A percentile compares a stretch with the other conserved stretches of the same genome.
These are phyloP conservation scores for Kregervanrija fluxuum DNA, from an alignment of 805 yeast genomes.

Conservation along the genomic window DNA sequence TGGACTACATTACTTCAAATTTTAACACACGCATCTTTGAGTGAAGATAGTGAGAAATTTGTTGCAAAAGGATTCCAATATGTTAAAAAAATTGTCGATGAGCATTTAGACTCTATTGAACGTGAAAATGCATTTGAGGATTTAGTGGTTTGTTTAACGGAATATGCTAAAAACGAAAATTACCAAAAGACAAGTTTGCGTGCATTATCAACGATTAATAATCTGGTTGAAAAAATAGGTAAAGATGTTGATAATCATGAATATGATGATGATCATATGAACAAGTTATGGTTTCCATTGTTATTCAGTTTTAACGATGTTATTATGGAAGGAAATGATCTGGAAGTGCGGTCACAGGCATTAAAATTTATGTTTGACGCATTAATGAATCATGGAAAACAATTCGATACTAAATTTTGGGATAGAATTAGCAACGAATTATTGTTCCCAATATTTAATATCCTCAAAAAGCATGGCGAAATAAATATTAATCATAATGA, in stretches of 20 bases:
- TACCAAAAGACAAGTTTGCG: constrained; percentile 78
- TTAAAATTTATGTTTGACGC: constrained; percentile 76
- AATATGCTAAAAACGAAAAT: constrained; percentile 74
- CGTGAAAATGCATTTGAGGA: constrained; percentile 63
- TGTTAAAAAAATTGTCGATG: constrained; percentile 53
- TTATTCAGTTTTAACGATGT: constrained; percentile 78
- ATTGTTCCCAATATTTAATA: constrained; percentile 84
- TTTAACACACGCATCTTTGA: constrained; percentile 61
- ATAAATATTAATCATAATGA: constrained; percentile 61
- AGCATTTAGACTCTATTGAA: constrained; percentile 55
- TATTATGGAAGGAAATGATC: constrained; percentile 87
- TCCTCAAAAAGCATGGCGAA: constrained; percentile 70
- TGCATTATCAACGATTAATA: constrained; percentile 66
- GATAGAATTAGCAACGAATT: constrained; percentile 67
- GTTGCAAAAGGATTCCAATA: constrained; percentile 60
- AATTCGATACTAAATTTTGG: constrained; percentile 77
- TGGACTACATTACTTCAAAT: constrained; percentile 88
- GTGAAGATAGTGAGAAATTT: constrained; percentile 46
- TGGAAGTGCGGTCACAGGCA: constrained; percentile 90
- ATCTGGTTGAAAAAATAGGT: constrained; percentile 54
- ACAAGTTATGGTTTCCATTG: constrained; percentile 80
- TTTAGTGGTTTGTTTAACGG: constrained; percentile 68
- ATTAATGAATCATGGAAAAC: constrained; percentile 68
- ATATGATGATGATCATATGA: constrained; percentile 32
- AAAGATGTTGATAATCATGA: constrained; percentile 25